Evolutionary conservation across 768 basidiomycete species (phyloP).

Genomic region (Heimioporus sp.): DNA sequence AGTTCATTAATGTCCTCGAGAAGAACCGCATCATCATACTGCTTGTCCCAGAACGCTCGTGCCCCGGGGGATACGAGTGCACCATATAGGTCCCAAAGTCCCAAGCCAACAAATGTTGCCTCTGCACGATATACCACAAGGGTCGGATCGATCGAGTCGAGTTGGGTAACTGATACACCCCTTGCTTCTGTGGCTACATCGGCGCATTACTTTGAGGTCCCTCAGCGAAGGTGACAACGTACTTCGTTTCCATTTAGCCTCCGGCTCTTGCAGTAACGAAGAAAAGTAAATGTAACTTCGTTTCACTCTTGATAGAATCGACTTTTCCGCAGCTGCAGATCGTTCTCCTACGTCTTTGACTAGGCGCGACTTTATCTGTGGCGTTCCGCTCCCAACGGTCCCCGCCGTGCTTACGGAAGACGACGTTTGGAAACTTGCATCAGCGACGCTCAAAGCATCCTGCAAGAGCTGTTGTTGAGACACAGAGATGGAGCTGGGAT

Average conservation of each 20-base stretch:
- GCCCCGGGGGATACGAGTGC: constrained; percentile 86
- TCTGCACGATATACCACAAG: constrained; percentile 95
- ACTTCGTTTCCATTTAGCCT: constrained; percentile 96
- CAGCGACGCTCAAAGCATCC: constrained; percentile 67
- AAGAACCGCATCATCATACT: constrained; percentile 80
- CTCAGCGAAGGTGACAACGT: constrained; percentile 28
- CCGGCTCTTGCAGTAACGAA: constrained; percentile 93
- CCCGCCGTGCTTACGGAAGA: constrained; percentile 56
- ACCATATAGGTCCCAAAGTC: constrained; percentile 92
- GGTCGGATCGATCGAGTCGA: constrained; percentile 96
- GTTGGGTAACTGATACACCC: constrained; percentile 92
- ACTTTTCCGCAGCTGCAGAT: constrained; percentile 66
- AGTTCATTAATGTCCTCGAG: constrained; percentile 89
- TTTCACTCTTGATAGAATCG: constrained; percentile 81
- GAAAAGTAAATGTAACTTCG: constrained; percentile 99
- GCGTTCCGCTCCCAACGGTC: constrained; percentile 41
- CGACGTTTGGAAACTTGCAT: constrained; percentile 63
- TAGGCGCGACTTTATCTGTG: constrained; percentile 31
- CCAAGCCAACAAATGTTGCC: constrained; percentile 94
- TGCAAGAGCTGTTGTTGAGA: constrained; percentile 53
- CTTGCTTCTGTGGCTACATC: constrained; percentile 71
- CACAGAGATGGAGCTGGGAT: constrained; percentile 50
- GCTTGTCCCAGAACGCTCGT: constrained; percentile 83
- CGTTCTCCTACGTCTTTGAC: constrained; percentile 43
- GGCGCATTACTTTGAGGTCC: constrained; percentile 2